Percentiles rank a stretch among this genome's conserved stretches.
These are phyloP conservation scores for Acer campestre DNA, from an alignment of 345 rosid genomes.

Conservation along the genomic window DNA sequence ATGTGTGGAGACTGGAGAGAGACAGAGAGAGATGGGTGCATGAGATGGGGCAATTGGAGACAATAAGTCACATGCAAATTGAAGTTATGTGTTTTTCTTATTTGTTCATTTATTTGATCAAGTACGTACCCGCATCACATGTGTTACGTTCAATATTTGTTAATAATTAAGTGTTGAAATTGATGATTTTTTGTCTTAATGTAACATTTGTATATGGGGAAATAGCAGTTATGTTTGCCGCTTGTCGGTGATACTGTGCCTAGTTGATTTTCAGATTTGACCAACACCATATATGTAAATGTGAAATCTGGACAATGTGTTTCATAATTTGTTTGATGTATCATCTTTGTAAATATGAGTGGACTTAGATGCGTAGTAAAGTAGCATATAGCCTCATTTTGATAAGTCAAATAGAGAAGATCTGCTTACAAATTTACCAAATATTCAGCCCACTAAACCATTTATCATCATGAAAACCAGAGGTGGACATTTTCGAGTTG, in stretches of 20 bases:
- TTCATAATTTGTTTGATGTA: too few species aligned
- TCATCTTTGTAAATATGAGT: not conserved
- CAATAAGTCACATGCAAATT: conserved; percentile 26
- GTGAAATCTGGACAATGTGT: too few species aligned
- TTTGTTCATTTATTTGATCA: not conserved
- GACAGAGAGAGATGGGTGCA: not conserved
- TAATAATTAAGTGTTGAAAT: not conserved
- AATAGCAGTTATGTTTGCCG: too few species aligned
- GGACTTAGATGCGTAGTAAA: not conserved
- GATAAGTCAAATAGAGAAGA: not conserved
- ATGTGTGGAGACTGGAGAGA: not conserved
- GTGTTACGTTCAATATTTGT: too few species aligned
- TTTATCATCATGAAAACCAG: too few species aligned
- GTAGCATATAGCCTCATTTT: not conserved
- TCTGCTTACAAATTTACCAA: not conserved
- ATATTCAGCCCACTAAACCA: not conserved
- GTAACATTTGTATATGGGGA: not conserved
- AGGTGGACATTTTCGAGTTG: too few species aligned
- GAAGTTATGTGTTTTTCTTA: conserved; percentile 1
- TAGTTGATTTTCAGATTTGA: not conserved
- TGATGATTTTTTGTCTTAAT: not conserved
- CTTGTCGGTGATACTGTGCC: not conserved
- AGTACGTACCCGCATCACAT: not conserved
- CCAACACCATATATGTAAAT: not conserved
- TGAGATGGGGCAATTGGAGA: conserved; percentile 7